A percentile compares a stretch with the other conserved stretches of the same genome.
phyloP scores from a whole-genome alignment of 1,139 yeast species.

The Saccharomyces hybrid region DNA sequence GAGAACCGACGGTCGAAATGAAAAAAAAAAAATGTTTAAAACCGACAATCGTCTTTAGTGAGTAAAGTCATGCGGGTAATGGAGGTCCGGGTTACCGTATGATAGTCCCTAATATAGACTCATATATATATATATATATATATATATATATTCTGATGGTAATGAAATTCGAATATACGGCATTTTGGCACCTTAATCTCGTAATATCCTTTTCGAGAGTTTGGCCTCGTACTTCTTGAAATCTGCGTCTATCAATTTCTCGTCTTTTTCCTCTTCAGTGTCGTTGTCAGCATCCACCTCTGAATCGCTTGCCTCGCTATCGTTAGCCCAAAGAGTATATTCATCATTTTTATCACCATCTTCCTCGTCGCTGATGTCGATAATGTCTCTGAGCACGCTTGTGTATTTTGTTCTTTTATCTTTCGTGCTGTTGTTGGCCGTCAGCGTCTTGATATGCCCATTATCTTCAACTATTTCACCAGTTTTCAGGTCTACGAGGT shows the following conservation, averaged over 20 bases:
- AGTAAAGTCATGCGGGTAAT: not conserved
- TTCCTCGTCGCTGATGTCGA: conserved; percentile 10
- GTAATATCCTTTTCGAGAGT: not conserved
- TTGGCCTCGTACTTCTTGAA: conserved; percentile 3
- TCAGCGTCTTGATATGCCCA: conserved; percentile 46
- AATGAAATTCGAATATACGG: not conserved
- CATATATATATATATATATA: not conserved
- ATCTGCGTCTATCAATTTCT: conserved; percentile 2
- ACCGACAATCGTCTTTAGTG: not conserved
- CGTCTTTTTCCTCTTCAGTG: conserved; percentile 6
- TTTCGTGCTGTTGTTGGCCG: conserved; percentile 2
- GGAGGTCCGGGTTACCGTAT: not conserved
- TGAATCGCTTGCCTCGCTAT: conserved; percentile 3
- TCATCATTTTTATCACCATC: conserved; percentile 6
- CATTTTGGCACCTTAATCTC: not conserved
- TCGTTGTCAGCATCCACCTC: not conserved
- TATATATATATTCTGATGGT: not conserved
- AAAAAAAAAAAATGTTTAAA: not conserved
- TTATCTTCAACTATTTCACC: conserved; percentile 53
- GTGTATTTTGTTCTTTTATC: conserved; percentile 11
- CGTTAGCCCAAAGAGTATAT: conserved; percentile 11
- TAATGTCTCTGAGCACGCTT: conserved; percentile 19
- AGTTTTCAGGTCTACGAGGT: conserved; percentile 53
- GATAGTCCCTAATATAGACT: not conserved
- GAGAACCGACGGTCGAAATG: not conserved